These are phyloP conservation scores for Phytophthora syringae DNA, from an alignment of 352 stramenopile species.

Conservation along the genomic window DNA sequence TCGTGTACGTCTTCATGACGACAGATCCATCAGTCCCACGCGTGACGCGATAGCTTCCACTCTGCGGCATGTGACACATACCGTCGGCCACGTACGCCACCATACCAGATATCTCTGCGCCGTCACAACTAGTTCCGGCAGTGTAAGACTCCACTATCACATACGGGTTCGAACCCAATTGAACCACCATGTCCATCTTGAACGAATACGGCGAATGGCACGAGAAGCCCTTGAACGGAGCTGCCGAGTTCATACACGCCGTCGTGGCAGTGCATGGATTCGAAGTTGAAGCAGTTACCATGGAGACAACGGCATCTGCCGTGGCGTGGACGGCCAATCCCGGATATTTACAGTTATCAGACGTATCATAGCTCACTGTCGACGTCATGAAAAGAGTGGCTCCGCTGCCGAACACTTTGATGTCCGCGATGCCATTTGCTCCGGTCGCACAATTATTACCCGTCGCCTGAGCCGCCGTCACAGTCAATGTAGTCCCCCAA, in stretches of 20 bases:
- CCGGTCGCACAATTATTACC: not conserved
- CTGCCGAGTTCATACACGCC: no score
- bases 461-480: not conserved
- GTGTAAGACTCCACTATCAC: slow-evolving; percentile 5
- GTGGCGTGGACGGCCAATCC: no score
- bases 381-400: not conserved
- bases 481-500: not conserved
- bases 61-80: not conserved
- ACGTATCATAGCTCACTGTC: no score
- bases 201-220: no score
- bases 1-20: not conserved
- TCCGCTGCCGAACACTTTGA: slow-evolving; percentile 6
- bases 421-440: slow-evolving; percentile 7
- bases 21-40: not conserved
- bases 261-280: no score
- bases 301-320: no score
- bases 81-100: slow-evolving; percentile 1
- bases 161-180: slow-evolving; percentile 7
- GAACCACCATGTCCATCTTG: not conserved
- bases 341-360: no score
- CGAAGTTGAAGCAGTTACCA: no score
- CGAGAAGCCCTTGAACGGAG: no score
- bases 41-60: not conserved
- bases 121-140: not conserved
- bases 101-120: not conserved